These are phyloP conservation scores for Tricholoma terreum DNA, from an alignment of 768 basidiomycete genomes.

Conservation along the genomic window DNA sequence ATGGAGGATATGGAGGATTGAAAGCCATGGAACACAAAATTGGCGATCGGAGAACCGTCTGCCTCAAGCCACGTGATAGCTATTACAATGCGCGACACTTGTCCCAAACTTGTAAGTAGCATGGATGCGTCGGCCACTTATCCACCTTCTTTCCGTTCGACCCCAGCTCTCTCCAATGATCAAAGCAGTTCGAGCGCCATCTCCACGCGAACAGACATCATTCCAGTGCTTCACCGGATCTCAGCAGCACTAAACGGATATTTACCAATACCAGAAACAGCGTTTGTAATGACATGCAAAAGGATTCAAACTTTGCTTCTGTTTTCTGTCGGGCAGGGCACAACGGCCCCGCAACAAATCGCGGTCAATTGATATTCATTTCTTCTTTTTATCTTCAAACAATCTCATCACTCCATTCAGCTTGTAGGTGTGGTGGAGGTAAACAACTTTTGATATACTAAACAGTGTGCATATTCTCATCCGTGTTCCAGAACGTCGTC, in stretches of 20 bases:
- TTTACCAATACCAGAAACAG: conserved; percentile 13
- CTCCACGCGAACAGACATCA: not conserved
- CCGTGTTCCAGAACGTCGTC: conserved; percentile 10
- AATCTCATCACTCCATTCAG: not conserved
- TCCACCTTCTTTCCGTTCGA: not conserved
- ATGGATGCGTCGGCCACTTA: not conserved
- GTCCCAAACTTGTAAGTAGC: too few relatives aligned
- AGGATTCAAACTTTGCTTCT: conserved; percentile 11
- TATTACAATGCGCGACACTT: too few relatives aligned
- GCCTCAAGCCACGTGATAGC: not conserved
- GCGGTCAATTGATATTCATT: conserved; percentile 7
- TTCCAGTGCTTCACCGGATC: conserved; percentile 10
- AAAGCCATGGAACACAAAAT: conserved; percentile 24
- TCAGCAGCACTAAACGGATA: conserved; percentile 9
- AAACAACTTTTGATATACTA: not conserved
- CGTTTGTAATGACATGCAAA: conserved; percentile 19
- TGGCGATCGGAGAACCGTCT: not conserved
- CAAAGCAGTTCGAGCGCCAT: not conserved
- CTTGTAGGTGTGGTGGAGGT: conserved; percentile 18
- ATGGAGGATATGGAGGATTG: conserved; percentile 59
- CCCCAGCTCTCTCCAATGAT: not conserved
- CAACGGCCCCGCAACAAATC: conserved; percentile 1
- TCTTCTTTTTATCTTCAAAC: not conserved
- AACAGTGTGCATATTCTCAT: not conserved
- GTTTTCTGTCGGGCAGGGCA: conserved; percentile 5